These are phyloP conservation scores for Monilinia fructicola DNA, from an alignment of 2,329 filamentous ascomycete species.

Conservation along the genomic window DNA sequence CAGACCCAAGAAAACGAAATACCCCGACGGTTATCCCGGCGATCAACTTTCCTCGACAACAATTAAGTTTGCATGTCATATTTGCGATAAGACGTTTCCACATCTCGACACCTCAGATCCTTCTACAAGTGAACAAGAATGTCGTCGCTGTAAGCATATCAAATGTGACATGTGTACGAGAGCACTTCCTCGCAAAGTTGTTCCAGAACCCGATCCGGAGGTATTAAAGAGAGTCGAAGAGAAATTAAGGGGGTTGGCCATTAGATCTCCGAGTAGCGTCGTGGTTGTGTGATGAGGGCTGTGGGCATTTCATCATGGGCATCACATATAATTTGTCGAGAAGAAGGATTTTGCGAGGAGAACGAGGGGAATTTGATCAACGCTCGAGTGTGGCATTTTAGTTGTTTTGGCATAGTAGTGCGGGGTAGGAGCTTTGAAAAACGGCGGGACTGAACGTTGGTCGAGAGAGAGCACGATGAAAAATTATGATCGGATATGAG, in stretches of 20 bases:
- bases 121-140: slow-evolving; percentile 45
- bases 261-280: slow-evolving; percentile 4
- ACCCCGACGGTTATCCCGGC: slow-evolving; percentile 68
- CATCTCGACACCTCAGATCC: slow-evolving; percentile 28
- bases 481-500: too few species aligned
- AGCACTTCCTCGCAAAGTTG: slow-evolving; percentile 48
- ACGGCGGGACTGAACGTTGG: too few species aligned
- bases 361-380: too few species aligned
- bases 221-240: slow-evolving; percentile 57
- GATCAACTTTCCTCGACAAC: slow-evolving; percentile 45
- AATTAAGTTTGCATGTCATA: slow-evolving; percentile 57
- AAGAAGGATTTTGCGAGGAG: too few species aligned
- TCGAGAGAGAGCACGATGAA: too few species aligned
- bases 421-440: too few species aligned
- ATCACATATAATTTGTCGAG: too few species aligned
- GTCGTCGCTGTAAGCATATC: slow-evolving; percentile 59
- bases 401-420: too few species aligned
- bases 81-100: slow-evolving; percentile 60
- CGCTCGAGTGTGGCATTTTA: too few species aligned
- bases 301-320: too few species aligned
- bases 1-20: slow-evolving; percentile 66
- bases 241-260: slow-evolving; percentile 47
- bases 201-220: slow-evolving; percentile 61
- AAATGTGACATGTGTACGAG: slow-evolving; percentile 61
- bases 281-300: not conserved